phyloP scores from a whole-genome alignment of 768 basidiomycete genomes.

The Jaapia argillacea region DNA sequence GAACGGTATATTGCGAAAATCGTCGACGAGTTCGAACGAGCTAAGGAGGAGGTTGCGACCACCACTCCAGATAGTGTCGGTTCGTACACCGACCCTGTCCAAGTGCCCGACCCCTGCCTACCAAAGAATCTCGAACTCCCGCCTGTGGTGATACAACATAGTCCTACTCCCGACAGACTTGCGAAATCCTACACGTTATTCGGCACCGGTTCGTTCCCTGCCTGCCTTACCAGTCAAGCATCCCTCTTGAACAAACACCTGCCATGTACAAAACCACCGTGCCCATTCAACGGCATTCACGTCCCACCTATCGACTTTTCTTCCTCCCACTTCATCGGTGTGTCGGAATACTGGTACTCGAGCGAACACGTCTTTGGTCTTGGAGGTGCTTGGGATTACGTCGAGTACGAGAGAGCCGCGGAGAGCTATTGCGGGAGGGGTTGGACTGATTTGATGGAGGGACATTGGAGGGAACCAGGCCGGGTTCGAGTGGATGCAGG shows the following conservation, averaged over 20 bases:
- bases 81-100: constrained; percentile 13
- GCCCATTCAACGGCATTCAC: constrained; percentile 90
- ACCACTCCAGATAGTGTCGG: constrained; percentile 17
- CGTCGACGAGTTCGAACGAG: constrained; percentile 52
- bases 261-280: constrained; percentile 77
- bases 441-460: constrained; percentile 66
- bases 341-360: constrained; percentile 99
- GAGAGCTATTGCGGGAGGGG: constrained; percentile 70
- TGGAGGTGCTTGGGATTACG: constrained; percentile 92
- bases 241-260: constrained; percentile 77
- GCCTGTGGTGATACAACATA: constrained; percentile 28
- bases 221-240: constrained; percentile 64
- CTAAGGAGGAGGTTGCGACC: constrained; percentile 11
- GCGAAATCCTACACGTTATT: constrained; percentile 62
- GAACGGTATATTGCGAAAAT: constrained; percentile 79
- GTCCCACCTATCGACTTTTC: constrained; percentile 93
- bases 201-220: constrained; percentile 87
- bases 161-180: constrained; percentile 33
- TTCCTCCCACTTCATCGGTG: constrained; percentile 89
- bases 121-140: constrained; percentile 59
- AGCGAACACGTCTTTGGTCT: constrained; percentile 94
- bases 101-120: constrained; percentile 83
- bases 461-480: no score
- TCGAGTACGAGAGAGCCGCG: constrained; percentile 92
- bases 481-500: no score